A percentile compares a stretch with the other conserved stretches of the same genome.
Evolutionary conservation across 139 green algal species (phyloP).

Genomic region (Chlorella sp.): DNA sequence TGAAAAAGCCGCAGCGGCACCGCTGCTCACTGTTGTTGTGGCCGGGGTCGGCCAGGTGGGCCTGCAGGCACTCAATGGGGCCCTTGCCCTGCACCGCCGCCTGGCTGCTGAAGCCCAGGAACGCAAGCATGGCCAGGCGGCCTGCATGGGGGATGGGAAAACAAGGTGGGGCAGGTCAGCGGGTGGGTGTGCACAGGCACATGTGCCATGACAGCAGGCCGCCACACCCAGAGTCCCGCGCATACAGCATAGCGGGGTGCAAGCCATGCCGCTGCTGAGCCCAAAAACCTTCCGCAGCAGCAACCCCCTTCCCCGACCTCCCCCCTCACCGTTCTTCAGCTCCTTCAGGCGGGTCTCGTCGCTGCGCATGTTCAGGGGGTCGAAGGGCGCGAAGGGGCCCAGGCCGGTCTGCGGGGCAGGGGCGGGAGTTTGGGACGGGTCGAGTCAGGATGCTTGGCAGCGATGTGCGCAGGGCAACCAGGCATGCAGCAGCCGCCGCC

Average conservation of each 20-base stretch:
- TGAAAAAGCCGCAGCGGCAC: not conserved
- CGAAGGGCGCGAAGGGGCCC: conserved; percentile 43
- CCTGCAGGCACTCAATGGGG: conserved; percentile 85
- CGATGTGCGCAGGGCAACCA: too few relatives aligned
- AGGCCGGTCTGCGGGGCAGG: conserved; percentile 53
- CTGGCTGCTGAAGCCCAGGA: conserved; percentile 89
- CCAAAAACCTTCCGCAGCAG: too few relatives aligned
- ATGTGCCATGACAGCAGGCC: too few relatives aligned
- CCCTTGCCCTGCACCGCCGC: conserved; percentile 79
- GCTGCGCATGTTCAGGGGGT: conserved; percentile 54
- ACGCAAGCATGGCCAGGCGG: conserved; percentile 84
- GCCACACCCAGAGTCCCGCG: too few relatives aligned
- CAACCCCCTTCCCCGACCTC: too few relatives aligned
- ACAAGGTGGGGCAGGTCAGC: not conserved
- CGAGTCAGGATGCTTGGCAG: too few relatives aligned
- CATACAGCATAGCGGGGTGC: too few relatives aligned
- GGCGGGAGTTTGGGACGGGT: too few relatives aligned
- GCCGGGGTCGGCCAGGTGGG: conserved; percentile 85
- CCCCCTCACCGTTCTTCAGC: conserved; percentile 93
- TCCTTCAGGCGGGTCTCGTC: conserved; percentile 91
- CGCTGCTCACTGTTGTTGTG: conserved; percentile 87
- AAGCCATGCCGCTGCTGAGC: too few relatives aligned
- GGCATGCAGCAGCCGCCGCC: too few relatives aligned
- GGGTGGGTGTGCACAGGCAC: too few relatives aligned
- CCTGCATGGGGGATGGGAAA: not conserved